Evolutionary conservation across 1,284 basidiomycete genomes (phyloP), one percentile per base, ranked within the genome.

Genomic region (Austroboletus novae-zelandiae): DNA sequence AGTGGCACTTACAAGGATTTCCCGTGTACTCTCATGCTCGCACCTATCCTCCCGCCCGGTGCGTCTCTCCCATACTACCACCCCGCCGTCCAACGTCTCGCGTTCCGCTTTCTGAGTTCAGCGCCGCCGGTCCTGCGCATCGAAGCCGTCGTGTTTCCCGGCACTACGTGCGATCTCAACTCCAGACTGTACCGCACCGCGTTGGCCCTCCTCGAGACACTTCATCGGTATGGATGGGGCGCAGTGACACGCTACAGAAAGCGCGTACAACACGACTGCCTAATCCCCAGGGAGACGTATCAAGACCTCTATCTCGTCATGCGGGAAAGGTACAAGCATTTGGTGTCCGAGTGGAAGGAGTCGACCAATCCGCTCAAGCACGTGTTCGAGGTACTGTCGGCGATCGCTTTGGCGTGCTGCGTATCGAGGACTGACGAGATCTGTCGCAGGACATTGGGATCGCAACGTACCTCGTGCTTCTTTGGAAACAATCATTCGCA

Each of bases 231-330:
- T 62, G 87, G 89, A 10, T 91, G 86, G 82, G 94, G 95, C 6
- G 78, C 80, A 3, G 61, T 84, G 56, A 84, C 83, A 1, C 81
- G 86, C 43, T 98, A 97, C 71, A 79, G 83, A 65, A 98, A 98
- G 65, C 81, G 94, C 2, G 87, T 95, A 1, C 64, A 77, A 9
- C 96, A 98, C 63, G 95, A 98, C 66, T 75, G 83, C 14, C 61
- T 98, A 15, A 79, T 97, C 4, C 78, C 84, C 0, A 75, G 89
- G 20, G 88, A 92, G 48, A 67, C 72, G 5, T 98, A 94, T 61
- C 94, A 97, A 60, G 94, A 98, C 65, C 68, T 95, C 5, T 99
- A 98, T 61, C 80, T 94, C 31, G 60, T 82, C 1, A 86, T 98
- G 77, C 84, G 95, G 50, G 87, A 90, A 56, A 77, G 88, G 20